Evolutionary conservation across 2,329 filamentous ascomycete genomes (phyloP), one percentile per base, ranked within the genome.

Genomic region (Trichoderma semiorbis): DNA sequence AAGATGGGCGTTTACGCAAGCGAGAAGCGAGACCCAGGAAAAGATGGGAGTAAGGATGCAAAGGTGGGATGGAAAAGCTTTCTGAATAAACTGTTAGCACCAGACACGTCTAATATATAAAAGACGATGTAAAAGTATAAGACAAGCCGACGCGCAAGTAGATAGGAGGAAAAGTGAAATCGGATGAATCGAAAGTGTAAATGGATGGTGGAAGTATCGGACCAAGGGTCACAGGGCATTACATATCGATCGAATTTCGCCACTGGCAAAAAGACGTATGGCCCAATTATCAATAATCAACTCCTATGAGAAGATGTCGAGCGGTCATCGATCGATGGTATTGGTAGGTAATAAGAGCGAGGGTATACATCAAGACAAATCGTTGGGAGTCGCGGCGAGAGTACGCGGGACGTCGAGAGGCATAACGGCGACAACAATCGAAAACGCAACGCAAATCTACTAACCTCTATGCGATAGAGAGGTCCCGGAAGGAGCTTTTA

Each of bases 391-490:
- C 66, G 36, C 39, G 55, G 43, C 58, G 58, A 57, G 58, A 14
- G 39, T 34, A 43, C 68, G 68, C 58, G 58, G 60, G 43, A 28
- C 58, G 68, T 39, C 28, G 34, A 18, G 16, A 50, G 58, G 18
- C 36, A 43, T 8, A 5, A 55, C 26, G 7, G 58, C 55, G 32
- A 18, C 30, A 24, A 34, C 16, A 36, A 34, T n/a, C 47, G 43
- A n/a, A n/a, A 30, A 53, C 21, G 24, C 14, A 60, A 39, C 24
- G 57, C n/a, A n/a, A n/a, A 24, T 21, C 70, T 61, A 72, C 71
- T 72, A 71, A 72, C 71, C 71, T 72, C 68, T 66, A 58, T 60
- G 28, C 60, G 58, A 66, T 58, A 32, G 60, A 72, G 53, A 71
- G 39, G 63, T 64, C 57, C 68, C 66, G 28, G 43, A 21, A 66